Conservation (phyloP, 495 filamentous ascomycete genomes). For the Aspergillus heteromorphus region DNA sequence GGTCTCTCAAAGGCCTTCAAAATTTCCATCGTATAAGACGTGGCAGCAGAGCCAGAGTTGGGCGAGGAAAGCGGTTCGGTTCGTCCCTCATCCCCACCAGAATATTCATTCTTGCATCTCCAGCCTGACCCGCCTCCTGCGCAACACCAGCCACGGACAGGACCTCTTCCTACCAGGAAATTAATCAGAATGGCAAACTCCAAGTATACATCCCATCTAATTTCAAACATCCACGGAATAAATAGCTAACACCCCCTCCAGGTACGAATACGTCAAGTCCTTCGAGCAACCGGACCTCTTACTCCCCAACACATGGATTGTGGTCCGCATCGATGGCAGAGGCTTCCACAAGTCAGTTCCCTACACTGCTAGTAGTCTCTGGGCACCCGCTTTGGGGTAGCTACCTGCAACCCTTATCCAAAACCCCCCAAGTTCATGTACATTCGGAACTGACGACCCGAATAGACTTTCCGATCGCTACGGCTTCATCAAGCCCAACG, state of each 20-base stretch:
- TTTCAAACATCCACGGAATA: neutral
- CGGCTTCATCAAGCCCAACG: conserved; percentile 85
- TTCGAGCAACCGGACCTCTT: conserved; percentile 80
- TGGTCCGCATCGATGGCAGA: conserved; percentile 86
- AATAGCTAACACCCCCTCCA: conserved; percentile 19
- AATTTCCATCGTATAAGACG: too few relatives aligned
- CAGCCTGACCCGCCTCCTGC: neutral
- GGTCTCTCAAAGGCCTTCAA: too few relatives aligned
- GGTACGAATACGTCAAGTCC: conserved; percentile 86
- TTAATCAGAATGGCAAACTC: conserved; percentile 46
- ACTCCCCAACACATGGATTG: conserved; percentile 88
- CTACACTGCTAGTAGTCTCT: neutral
- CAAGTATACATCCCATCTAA: conserved; percentile 37
- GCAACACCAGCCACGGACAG: neutral
- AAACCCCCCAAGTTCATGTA: neutral
- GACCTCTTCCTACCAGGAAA: neutral
- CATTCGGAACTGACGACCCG: conserved; percentile 3
- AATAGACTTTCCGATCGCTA: conserved; percentile 74
- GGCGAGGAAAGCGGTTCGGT: neutral
- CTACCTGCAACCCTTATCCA: neutral
- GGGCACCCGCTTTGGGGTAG: neutral
- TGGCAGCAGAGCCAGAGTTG: neutral
- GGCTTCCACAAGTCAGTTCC: conserved; percentile 79
- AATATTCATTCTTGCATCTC: neutral
- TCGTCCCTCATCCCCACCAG: neutral